phyloP scores from a whole-genome alignment of 495 filamentous ascomycete genomes.

The Neurospora tetrasperma region DNA sequence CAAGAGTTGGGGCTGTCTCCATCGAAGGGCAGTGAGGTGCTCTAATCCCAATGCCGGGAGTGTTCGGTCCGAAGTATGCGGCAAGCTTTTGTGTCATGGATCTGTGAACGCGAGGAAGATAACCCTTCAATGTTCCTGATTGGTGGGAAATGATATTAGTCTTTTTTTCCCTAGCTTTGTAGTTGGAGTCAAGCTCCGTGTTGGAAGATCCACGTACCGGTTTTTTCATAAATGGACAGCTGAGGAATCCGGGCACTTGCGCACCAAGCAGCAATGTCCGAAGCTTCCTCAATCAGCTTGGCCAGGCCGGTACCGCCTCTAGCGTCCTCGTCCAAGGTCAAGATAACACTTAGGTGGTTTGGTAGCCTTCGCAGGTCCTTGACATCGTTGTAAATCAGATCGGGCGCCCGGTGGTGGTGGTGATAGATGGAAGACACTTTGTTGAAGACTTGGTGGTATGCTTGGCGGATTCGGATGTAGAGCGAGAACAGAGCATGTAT shows the following conservation, averaged over 20 bases:
- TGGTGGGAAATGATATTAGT: background rate
- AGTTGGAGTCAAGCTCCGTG: background rate
- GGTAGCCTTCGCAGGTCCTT: conserved; percentile 60
- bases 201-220: conserved; percentile 45
- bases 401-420: conserved; percentile 89
- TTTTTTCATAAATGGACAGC: conserved; percentile 84
- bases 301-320: conserved; percentile 58
- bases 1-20: conserved; percentile 25
- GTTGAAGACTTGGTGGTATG: conserved; percentile 65
- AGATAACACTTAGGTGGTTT: conserved; percentile 75
- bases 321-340: conserved; percentile 63
- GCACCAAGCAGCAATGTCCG: conserved; percentile 87
- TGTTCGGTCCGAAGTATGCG: conserved; percentile 67
- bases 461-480: conserved; percentile 69
- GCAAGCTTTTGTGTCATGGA: conserved; percentile 63
- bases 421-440: conserved; percentile 68
- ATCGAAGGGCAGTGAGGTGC: conserved; percentile 64
- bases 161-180: background rate
- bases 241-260: conserved; percentile 73
- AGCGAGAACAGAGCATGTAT: conserved; percentile 78
- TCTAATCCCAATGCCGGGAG: conserved; percentile 57
- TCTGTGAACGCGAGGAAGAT: conserved; percentile 65
- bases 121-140: conserved; percentile 77
- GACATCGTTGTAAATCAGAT: conserved; percentile 85
- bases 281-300: conserved; percentile 74